Evolutionary conservation across 1,284 basidiomycete species (phyloP).

Genomic region (Heliocybe sulcata): DNA sequence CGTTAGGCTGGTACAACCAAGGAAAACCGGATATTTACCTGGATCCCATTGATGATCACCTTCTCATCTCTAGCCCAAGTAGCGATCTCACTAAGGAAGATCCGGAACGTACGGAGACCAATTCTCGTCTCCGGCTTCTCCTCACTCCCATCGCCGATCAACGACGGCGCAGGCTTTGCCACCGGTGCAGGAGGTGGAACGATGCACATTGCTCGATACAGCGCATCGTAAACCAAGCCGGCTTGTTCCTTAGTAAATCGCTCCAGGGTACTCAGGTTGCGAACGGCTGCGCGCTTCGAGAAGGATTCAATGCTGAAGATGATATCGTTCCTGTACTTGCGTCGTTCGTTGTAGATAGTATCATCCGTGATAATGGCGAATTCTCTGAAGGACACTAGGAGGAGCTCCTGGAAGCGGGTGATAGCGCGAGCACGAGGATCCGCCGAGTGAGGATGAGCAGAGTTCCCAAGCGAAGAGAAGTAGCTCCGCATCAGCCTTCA

Average conservation of each 20-base stretch:
- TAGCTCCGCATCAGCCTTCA: conserved; percentile 87
- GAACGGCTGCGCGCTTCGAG: conserved; percentile 89
- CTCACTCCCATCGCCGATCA: conserved; percentile 51
- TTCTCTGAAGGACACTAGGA: conserved; percentile 94
- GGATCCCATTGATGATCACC: conserved; percentile 87
- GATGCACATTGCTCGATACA: conserved; percentile 85
- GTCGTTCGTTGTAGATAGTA: conserved; percentile 84
- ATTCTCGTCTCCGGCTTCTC: conserved; percentile 90
- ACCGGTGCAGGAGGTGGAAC: conserved; percentile 52
- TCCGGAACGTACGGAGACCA: conserved; percentile 79
- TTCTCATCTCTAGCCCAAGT: conserved; percentile 97
- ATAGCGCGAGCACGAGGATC: conserved; percentile 92
- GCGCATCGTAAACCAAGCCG: conserved; percentile 86
- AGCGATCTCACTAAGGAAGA: conserved; percentile 88
- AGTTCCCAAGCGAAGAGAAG: conserved; percentile 90
- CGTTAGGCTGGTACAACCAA: too few species aligned
- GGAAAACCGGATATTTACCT: conserved; percentile 37
- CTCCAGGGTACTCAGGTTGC: conserved; percentile 81
- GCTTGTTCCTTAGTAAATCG: conserved; percentile 86
- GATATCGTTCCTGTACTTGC: conserved; percentile 85
- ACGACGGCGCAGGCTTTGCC: conserved; percentile 31
- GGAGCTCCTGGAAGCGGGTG: conserved; percentile 96
- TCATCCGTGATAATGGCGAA: conserved; percentile 97
- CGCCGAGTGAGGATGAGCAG: conserved; percentile 85
- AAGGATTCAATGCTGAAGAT: conserved; percentile 94